Evolutionary conservation across 345 rosid species (phyloP), one percentile per base, ranked within the genome.

Genomic region (Sisymbrium altissimum): DNA sequence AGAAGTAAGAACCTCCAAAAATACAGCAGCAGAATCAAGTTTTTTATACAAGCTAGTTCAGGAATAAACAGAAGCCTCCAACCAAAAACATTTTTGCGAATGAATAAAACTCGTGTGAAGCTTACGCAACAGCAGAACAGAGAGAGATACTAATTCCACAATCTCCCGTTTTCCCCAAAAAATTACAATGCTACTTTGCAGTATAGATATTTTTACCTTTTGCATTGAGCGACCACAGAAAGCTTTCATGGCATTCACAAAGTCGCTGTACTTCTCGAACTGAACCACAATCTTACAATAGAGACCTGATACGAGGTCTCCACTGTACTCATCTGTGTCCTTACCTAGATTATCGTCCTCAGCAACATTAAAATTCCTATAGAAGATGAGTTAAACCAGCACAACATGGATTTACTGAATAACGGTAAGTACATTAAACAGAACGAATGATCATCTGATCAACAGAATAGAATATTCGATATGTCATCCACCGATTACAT

Each of bases 221-320:
- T 86, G 88, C 83, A 94, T 72, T 43, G 92, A 89, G 71, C 92
- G 89, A 25, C 93, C 95, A 68, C 86, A 87, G 73, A 94, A 81
- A 57, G 85, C 96, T 81, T 84, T 88, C 66, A 94, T 82, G 54
- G 93, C 86, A 76, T 83, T 87, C 63, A 81, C 83, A 50, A 94
- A 89, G 58, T 94, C 98, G 45, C 39, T 44, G 67, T 84, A 75
- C 72, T 84, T 88, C 85, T 94, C 97, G 53, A 94, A 91, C 79
- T 88, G 97, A 78, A 88, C 95, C 62, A 94, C 89, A 60, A 91
- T 86, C 78, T 89, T 94, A 84, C 97, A 89, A 41, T 91, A 83
- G 33, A 94, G 98, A 76, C 96, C 96, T 45, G 96, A 82, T 75
- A 86, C 85, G 23, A 94, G 63, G 80, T 78, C 78, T 33, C 73